Evolutionary conservation across 1,284 basidiomycete genomes (phyloP).

Genomic region (Ceratobasidium sp.): DNA sequence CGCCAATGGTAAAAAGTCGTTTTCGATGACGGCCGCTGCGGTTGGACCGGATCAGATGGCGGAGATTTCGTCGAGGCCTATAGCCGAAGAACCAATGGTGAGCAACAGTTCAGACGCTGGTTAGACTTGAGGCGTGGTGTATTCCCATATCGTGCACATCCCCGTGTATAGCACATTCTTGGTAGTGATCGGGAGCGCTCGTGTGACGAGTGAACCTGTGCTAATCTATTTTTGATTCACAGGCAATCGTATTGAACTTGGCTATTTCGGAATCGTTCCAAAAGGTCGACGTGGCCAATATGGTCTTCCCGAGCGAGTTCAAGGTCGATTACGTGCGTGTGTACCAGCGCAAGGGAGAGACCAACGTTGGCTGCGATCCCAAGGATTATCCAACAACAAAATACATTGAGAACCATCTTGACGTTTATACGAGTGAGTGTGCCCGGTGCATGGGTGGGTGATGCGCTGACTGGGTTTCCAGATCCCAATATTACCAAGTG

Average conservation of each 20-base stretch:
- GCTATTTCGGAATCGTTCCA: conserved; percentile 61
- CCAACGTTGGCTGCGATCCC: conserved; percentile 63
- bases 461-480: not conserved
- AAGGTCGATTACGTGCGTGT: conserved; percentile 66
- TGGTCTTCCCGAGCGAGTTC: conserved; percentile 59
- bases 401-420: conserved; percentile 54
- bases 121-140: no score
- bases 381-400: conserved; percentile 58
- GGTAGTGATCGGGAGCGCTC: no score
- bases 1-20: conserved; percentile 53
- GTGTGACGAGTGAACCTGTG: no score
- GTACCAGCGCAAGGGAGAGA: conserved; percentile 57
- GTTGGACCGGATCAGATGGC: conserved; percentile 51
- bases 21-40: conserved; percentile 53
- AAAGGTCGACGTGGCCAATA: conserved; percentile 51
- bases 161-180: no score
- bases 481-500: conserved; percentile 42
- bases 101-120: no score
- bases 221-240: not conserved
- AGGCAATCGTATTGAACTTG: conserved; percentile 52
- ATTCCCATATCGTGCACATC: no score
- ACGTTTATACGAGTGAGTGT: conserved; percentile 43
- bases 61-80: conserved; percentile 53
- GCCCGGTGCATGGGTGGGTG: not conserved
- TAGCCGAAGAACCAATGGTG: conserved; percentile 53